These are phyloP conservation scores for Kazachstania martiniae DNA, from an alignment of 805 yeast species.

Conservation along the genomic window DNA sequence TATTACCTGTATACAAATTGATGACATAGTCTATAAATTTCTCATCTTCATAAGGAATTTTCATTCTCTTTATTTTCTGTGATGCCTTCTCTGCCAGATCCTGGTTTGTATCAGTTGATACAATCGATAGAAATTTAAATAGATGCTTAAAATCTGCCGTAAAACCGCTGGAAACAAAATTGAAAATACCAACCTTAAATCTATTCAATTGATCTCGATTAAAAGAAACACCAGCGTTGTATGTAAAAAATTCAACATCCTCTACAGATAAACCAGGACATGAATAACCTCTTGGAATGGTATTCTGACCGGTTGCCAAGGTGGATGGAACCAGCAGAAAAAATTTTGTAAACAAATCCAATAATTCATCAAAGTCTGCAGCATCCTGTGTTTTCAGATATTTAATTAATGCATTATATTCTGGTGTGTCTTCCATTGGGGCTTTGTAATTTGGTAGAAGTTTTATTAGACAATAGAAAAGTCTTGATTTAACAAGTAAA, in stretches of 20 bases:
- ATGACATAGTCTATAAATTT: constrained; percentile 36
- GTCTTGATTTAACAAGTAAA: constrained; percentile 37
- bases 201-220: constrained; percentile 36
- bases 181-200: constrained; percentile 32
- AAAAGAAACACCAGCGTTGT: constrained; percentile 55
- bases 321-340: constrained; percentile 44
- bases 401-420: constrained; percentile 28
- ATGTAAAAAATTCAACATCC: constrained; percentile 54
- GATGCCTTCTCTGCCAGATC: constrained; percentile 46
- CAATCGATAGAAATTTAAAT: constrained; percentile 45
- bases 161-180: constrained; percentile 24
- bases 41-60: constrained; percentile 41
- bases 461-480: constrained; percentile 51
- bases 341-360: constrained; percentile 41
- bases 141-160: constrained; percentile 29
- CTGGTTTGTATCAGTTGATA: constrained; percentile 48
- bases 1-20: constrained; percentile 42
- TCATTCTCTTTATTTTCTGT: constrained; percentile 38
- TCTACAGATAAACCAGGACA: constrained; percentile 54
- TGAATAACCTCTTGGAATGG: constrained; percentile 34
- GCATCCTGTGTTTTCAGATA: constrained; percentile 29
- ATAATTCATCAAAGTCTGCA: constrained; percentile 36
- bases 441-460: constrained; percentile 38
- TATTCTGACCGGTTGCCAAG: constrained; percentile 20
- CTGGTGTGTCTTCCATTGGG: constrained; percentile 38